Base-by-base conservation (phyloP, 108 stramenopile genomes). In the Nitzschia inconspicua region DNA sequence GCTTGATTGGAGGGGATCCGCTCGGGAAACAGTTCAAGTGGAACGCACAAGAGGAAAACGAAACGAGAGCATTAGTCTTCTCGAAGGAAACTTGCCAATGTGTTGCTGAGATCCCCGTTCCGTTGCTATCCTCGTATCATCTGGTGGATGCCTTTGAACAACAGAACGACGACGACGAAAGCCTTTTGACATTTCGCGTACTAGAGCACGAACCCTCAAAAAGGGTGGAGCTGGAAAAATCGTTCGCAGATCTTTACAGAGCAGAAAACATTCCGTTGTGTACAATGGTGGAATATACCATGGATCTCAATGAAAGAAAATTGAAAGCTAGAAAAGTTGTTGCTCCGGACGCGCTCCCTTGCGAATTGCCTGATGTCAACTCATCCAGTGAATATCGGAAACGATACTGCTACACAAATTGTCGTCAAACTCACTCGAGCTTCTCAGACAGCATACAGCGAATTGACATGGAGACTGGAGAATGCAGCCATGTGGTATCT, bases 391-490 rank as follows among this genome's bases (percentile, higher is more conserved):
- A 28, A 18, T 30, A 28, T 41, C 27, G 47, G 2, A 20, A 57
- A 40, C 66, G 67, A 28, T 68, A 57, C 39, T 25, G 40, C 16
- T 75, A 55, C 61, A 47, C 61, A 13, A 75, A 68, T 44, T 50
- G 67, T 10, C 16, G 31, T 18, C 23, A 32, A 2, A 31, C 46
- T 22, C 29, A 8, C 16, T 41, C 63, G 23, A 62, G 60, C 24
- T 62, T 47, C 39, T 40, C 54, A 30, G 50, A 76, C 43, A 59
- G 68, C 13, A 24, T 76, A 0, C 68, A 76, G 52, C 65, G 66
- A 34, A 29, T 76, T 31, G 68, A 76, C 26, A 24, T 68, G 50
- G 34, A 59, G 9, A 39, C 43, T 20, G 53, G 57, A 19, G 48
- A 42, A 14, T 47, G 28, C n/a, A 58, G 55, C 13, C 37, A 52